A percentile compares a stretch with the other conserved stretches of the same genome.
phyloP scores from a whole-genome alignment of 257 asterid genomes.

The Solanum lignicaule region DNA sequence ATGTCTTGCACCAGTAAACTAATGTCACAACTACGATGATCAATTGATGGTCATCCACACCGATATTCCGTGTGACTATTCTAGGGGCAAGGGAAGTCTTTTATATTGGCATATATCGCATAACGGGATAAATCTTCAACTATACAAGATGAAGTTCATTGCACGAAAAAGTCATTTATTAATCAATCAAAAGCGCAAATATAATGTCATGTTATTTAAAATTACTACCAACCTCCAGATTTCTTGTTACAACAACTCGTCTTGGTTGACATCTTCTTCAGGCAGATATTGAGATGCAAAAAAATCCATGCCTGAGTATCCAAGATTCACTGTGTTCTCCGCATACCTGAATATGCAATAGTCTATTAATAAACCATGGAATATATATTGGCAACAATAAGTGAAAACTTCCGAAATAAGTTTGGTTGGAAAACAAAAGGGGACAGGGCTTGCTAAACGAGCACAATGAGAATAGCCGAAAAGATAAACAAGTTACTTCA shows the following conservation, averaged over 20 bases:
- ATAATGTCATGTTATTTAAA: background rate
- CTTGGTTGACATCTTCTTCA: slow-evolving; percentile 12
- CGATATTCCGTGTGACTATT: background rate
- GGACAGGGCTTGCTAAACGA: too few relatives aligned
- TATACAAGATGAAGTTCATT: background rate
- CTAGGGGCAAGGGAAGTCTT: background rate
- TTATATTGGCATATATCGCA: background rate
- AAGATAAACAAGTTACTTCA: slow-evolving; percentile 28
- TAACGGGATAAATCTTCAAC: background rate
- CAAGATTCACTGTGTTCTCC: too few relatives aligned
- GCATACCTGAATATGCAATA: too few relatives aligned
- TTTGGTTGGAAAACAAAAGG: too few relatives aligned
- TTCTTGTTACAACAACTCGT: slow-evolving; percentile 4
- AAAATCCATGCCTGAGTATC: too few relatives aligned
- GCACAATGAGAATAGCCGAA: too few relatives aligned
- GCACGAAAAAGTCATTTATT: background rate
- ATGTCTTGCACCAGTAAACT: too few relatives aligned
- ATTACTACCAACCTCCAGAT: slow-evolving; percentile 31
- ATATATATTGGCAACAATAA: too few relatives aligned
- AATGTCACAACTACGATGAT: too few relatives aligned
- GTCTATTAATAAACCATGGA: too few relatives aligned
- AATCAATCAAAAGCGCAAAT: background rate
- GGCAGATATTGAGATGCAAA: background rate
- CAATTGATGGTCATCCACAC: too few relatives aligned
- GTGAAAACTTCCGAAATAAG: too few relatives aligned